phyloP scores from a whole-genome alignment of 2,329 filamentous ascomycete genomes.

The Penicillium capsulatum region DNA sequence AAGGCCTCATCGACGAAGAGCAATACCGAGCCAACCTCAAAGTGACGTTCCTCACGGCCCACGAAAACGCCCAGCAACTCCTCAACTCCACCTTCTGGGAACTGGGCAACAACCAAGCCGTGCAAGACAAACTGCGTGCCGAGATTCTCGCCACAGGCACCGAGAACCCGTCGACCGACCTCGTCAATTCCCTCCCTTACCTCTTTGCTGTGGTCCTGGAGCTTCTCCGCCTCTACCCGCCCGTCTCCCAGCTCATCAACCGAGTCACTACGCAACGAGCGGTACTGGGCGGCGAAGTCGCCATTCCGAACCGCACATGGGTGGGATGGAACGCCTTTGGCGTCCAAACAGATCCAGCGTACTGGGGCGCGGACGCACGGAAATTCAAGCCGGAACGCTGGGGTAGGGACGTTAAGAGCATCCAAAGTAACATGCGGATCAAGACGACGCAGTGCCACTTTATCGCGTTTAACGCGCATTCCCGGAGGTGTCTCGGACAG shows the following conservation, averaged over 20 bases:
- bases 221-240: slow-evolving; percentile 47
- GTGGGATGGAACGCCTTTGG: slow-evolving; percentile 43
- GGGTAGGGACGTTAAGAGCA: slow-evolving; percentile 32
- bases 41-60: slow-evolving; percentile 41
- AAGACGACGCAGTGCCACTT: slow-evolving; percentile 26
- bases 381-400: slow-evolving; percentile 38
- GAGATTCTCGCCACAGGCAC: slow-evolving; percentile 25
- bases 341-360: slow-evolving; percentile 35
- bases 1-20: slow-evolving; percentile 31
- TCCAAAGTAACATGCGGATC: slow-evolving; percentile 23
- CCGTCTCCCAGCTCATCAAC: slow-evolving; percentile 50
- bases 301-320: slow-evolving; percentile 37
- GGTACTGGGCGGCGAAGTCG: slow-evolving; percentile 25
- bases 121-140: slow-evolving; percentile 30
- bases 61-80: slow-evolving; percentile 42
- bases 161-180: slow-evolving; percentile 19
- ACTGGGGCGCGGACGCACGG: slow-evolving; percentile 31
- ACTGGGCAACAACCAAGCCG: slow-evolving; percentile 32
- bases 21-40: slow-evolving; percentile 43
- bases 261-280: slow-evolving; percentile 33
- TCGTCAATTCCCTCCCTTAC: slow-evolving; percentile 38
- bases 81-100: slow-evolving; percentile 38
- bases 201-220: slow-evolving; percentile 47
- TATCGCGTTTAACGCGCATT: slow-evolving; percentile 31
- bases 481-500: slow-evolving; percentile 28